phyloP scores from a whole-genome alignment of 225 moss, liverwort and hornwort genomes.

The Lunularia cruciata region DNA sequence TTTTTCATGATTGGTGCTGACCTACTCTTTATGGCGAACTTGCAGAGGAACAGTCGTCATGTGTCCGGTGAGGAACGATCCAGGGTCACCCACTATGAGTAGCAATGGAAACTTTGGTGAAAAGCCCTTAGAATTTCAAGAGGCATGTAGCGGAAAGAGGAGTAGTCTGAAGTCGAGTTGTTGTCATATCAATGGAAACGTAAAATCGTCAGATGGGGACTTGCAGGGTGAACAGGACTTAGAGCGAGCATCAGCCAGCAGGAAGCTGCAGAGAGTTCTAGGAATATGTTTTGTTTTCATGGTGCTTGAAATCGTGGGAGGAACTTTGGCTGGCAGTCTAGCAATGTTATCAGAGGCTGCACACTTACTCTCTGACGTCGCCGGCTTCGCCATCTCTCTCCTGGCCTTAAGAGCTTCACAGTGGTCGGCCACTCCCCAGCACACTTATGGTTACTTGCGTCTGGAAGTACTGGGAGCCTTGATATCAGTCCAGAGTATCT shows the following conservation, averaged over 20 bases:
- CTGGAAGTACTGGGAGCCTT: constrained; percentile 72
- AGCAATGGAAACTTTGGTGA: not conserved
- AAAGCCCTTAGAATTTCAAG: not conserved
- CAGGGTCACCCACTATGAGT: not conserved
- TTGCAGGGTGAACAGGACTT: not conserved
- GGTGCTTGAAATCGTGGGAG: constrained; percentile 56
- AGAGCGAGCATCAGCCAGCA: constrained; percentile 34
- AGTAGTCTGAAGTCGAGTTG: not conserved
- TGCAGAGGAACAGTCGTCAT: no score
- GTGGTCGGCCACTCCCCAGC: constrained; percentile 62
- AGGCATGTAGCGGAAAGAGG: not conserved
- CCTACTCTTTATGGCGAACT: no score
- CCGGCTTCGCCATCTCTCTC: constrained; percentile 57
- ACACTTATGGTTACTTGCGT: constrained; percentile 64
- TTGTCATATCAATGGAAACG: not conserved
- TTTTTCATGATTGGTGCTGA: no score
- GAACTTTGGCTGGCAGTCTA: constrained; percentile 58
- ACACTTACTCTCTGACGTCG: constrained; percentile 63
- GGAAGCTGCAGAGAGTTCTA: constrained; percentile 45
- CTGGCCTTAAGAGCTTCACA: constrained; percentile 64
- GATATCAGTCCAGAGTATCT: constrained; percentile 69
- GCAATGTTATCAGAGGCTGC: constrained; percentile 68
- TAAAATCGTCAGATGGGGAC: not conserved
- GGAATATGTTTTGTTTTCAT: constrained; percentile 53
- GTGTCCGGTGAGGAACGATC: not conserved